phyloP scores from a whole-genome alignment of 495 filamentous ascomycete genomes.

The Penicillium goetzii region DNA sequence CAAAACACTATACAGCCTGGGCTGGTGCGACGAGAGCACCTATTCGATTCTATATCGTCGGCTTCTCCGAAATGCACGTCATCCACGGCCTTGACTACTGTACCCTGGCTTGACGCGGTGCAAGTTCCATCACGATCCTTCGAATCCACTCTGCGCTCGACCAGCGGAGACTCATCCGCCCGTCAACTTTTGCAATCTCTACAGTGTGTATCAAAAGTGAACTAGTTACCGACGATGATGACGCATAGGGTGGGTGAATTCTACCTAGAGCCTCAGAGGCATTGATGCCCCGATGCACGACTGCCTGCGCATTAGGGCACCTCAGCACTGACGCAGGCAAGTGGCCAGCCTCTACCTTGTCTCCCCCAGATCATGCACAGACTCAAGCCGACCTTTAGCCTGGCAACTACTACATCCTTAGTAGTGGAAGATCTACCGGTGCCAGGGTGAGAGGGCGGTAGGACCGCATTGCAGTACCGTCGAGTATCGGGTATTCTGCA shows the following conservation, averaged over 20 bases:
- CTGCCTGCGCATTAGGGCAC: not conserved
- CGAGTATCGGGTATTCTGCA: not conserved
- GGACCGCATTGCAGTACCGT: not conserved
- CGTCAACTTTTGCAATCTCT: not conserved
- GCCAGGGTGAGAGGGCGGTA: not conserved
- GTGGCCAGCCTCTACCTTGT: not conserved
- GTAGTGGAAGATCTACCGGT: not conserved
- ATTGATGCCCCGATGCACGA: not conserved
- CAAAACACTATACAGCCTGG: not conserved
- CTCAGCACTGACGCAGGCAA: not conserved
- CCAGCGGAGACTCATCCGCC: slow-evolving; percentile 1
- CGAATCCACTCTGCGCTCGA: not conserved
- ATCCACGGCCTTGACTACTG: not conserved
- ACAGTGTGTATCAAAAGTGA: not conserved
- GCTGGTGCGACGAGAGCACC: not conserved
- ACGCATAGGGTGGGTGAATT: not conserved
- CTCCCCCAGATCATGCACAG: not conserved
- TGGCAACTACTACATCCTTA: not conserved
- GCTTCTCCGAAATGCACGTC: not conserved
- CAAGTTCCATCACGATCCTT: not conserved
- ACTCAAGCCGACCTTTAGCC: not conserved
- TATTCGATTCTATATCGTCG: not conserved
- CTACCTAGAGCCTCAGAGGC: slow-evolving; percentile 3
- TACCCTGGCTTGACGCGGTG: not conserved
- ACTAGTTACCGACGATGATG: not conserved